Evolutionary conservation across 106 monocot species (phyloP).

Genomic region (Dendrobium catenatum): DNA sequence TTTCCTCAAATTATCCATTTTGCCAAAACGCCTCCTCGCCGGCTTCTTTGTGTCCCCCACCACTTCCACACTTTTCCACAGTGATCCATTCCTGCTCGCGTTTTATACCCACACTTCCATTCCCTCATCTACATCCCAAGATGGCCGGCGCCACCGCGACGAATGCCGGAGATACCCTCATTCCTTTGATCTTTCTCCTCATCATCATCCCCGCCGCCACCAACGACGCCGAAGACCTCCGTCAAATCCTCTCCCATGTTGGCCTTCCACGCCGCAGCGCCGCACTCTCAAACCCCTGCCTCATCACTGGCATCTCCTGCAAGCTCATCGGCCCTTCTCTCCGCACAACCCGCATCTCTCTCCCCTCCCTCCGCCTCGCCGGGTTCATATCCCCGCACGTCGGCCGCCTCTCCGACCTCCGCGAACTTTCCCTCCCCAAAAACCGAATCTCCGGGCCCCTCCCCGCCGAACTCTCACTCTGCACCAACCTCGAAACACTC

Average conservation of each 20-base stretch:
- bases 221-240: neutral
- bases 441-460: neutral
- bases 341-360: neutral
- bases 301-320: neutral
- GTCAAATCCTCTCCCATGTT: neutral
- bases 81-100: no score
- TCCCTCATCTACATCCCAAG: neutral
- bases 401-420: neutral
- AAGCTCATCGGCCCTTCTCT: neutral
- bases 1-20: no score
- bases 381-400: no score
- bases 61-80: no score
- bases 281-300: neutral
- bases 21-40: no score
- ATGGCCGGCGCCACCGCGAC: neutral
- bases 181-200: neutral
- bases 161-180: neutral
- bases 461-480: conserved; percentile 14
- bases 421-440: neutral
- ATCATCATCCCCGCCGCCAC: neutral
- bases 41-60: no score
- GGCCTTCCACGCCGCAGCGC: neutral
- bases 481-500: conserved; percentile 10
- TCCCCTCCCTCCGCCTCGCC: neutral
- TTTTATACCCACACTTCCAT: neutral